Conservation (phyloP, 148 eudicot genomes). For the Chenopodium formosanum region DNA sequence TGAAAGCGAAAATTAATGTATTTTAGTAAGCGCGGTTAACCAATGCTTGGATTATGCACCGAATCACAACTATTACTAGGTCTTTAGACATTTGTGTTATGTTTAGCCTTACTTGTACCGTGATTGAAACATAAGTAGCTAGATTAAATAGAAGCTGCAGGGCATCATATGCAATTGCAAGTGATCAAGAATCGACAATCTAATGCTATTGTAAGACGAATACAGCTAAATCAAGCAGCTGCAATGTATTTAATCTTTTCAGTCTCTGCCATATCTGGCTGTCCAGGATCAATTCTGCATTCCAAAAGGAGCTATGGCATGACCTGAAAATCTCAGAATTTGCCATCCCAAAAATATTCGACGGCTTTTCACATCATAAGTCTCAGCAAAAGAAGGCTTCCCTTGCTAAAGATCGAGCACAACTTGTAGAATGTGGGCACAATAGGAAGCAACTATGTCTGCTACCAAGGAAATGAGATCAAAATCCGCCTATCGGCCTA, state of each 20-base stretch:
- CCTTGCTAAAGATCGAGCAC: background rate
- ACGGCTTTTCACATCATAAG: background rate
- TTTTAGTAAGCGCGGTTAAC: too few relatives aligned
- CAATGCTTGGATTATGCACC: too few relatives aligned
- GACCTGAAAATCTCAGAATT: background rate
- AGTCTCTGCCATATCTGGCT: background rate
- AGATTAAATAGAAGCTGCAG: background rate
- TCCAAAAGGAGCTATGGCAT: background rate
- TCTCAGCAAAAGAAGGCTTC: background rate
- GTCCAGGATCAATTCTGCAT: background rate
- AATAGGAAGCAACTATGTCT: conserved; percentile 18
- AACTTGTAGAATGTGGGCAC: conserved; percentile 8
- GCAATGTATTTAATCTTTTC: background rate
- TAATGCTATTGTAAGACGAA: background rate
- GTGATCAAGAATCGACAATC: background rate
- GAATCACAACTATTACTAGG: too few relatives aligned
- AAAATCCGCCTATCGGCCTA: background rate
- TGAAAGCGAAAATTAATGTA: too few relatives aligned
- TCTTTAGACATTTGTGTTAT: too few relatives aligned
- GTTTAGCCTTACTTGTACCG: too few relatives aligned
- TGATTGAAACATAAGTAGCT: too few relatives aligned
- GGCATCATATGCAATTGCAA: background rate
- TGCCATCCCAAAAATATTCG: background rate
- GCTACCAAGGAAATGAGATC: conserved; percentile 3
- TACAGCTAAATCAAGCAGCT: background rate